These are phyloP conservation scores for Pleurotus salmoneostramineus DNA, from an alignment of 768 basidiomycete genomes.

Conservation along the genomic window DNA sequence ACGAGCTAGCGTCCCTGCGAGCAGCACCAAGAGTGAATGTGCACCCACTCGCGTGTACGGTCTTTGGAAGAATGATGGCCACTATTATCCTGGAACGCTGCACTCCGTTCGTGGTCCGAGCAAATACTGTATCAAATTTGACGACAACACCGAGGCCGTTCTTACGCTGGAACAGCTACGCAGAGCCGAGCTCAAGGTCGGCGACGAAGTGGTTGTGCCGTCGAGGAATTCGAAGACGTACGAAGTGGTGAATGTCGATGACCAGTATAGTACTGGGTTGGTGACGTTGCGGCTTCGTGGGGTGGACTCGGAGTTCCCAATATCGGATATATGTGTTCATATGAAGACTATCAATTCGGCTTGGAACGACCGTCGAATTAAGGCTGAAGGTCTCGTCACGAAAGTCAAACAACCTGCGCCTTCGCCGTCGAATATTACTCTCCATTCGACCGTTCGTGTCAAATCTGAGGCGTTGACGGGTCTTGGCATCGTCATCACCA, in stretches of 20 bases:
- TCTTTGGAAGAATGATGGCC: constrained; percentile 55
- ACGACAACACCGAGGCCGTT: constrained; percentile 49
- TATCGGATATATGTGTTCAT: constrained; percentile 42
- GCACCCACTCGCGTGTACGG: constrained; percentile 63
- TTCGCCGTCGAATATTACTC: constrained; percentile 42
- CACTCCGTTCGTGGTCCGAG: constrained; percentile 25
- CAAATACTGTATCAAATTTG: constrained; percentile 56
- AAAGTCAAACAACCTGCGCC: constrained; percentile 35
- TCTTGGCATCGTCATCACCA: constrained; percentile 59
- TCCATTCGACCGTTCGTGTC: constrained; percentile 24
- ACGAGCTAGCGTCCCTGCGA: constrained; percentile 30
- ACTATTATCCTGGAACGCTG: constrained; percentile 61
- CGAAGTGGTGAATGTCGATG: constrained; percentile 23
- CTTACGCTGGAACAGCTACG: constrained; percentile 55
- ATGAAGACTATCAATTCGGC: constrained; percentile 41
- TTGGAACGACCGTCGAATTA: constrained; percentile 54
- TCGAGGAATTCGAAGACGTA: constrained; percentile 22
- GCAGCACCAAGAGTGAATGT: constrained; percentile 14
- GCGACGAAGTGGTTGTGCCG: constrained; percentile 52
- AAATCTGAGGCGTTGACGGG: constrained; percentile 37
- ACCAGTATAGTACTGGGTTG: constrained; percentile 22
- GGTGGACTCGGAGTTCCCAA: constrained; percentile 25
- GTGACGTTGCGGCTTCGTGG: constrained; percentile 38
- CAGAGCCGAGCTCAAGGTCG: constrained; percentile 39
- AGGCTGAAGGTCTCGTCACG: constrained; percentile 37